A percentile compares a stretch with the other conserved stretches of the same genome.
Conservation (phyloP, 164 flowering plant species). For the Magnolia kwangsiensis region DNA sequence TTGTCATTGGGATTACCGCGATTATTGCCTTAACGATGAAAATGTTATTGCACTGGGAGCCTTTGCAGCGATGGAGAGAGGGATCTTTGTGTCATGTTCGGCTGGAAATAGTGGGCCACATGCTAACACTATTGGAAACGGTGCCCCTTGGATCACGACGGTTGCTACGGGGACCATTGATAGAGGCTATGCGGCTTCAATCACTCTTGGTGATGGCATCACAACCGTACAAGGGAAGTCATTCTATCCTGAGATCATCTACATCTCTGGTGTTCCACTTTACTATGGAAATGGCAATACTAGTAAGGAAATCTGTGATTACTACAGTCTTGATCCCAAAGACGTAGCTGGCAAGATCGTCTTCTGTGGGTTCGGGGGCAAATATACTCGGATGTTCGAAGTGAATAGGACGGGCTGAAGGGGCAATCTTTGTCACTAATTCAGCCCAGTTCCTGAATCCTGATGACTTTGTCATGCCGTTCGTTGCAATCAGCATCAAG, state of each 20-base stretch:
- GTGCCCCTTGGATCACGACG: no score
- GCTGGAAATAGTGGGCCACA: slow-evolving; percentile 18
- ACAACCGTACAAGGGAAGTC: no score
- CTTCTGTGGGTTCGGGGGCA: slow-evolving; percentile 18
- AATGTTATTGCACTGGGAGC: no score
- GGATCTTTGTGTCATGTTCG: slow-evolving; percentile 25
- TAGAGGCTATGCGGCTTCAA: no score
- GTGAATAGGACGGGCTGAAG: slow-evolving; percentile 7
- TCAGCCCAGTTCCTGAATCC: no score
- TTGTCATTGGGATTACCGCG: slow-evolving; percentile 13
- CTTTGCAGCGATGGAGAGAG: slow-evolving; percentile 23
- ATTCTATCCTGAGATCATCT: background rate
- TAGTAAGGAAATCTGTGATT: background rate
- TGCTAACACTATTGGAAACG: background rate
- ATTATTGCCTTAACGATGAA: background rate
- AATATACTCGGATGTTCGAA: slow-evolving; percentile 10
- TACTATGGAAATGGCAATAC: background rate
- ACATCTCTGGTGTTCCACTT: background rate
- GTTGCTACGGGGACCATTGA: no score
- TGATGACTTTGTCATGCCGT: no score
- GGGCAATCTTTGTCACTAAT: background rate
- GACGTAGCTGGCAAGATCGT: slow-evolving; percentile 3
- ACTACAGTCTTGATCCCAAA: background rate
- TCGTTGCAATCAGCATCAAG: no score
- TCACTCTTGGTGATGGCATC: no score